Evolutionary conservation across 192 early-diverging fungal genomes (phyloP), one percentile per base, ranked within the genome.

Genomic region (Podila minutissima): DNA sequence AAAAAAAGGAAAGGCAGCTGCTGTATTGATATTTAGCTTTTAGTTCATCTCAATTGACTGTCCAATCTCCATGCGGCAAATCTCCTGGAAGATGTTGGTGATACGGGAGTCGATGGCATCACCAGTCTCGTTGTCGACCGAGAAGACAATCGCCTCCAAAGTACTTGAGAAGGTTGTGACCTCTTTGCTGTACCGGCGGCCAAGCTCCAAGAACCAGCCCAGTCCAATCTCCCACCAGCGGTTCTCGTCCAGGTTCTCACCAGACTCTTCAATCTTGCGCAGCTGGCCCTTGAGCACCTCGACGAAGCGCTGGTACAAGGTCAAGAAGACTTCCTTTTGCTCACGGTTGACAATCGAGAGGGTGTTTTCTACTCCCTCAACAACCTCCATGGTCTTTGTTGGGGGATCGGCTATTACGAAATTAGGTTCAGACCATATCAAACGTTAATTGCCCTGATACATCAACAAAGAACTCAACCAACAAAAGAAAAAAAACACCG

Each of bases 311-410:
- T 92, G 88, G 70, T 94, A 89, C 4, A 93, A 81, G 8, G 84
- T 78, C 68, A 97, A 86, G 61, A 96, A 92, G 22, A 92, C 91
- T 71, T 96, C 94, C 73, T 91, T 94, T 68, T 95, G 92, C 67
- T 98, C 97, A 46, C 89, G 88, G 61, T 86, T 69, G 48, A 96
- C 92, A 46, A 83, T 87, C 66, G 85, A 88, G 26, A 94, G 73
- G 24, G 92, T 88, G 57, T 90, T 88, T 74, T 95, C 90, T 31
- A 86, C 67, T 53, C 64, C 67, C 53, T 65, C 66, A 28, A 74
- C 75, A 22, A 71, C 83, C 46, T 76, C 77, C 26, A 62, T 51
- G 38, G 79, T 69, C 60, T 84, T 62, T 48, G 67, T 61, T 46
- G 67, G 68, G 60, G 70, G 63, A 7, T 75, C 83, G 65, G 86